Percentiles rank a stretch among this genome's conserved stretches.
Evolutionary conservation across 306 rosid species (phyloP).

Genomic region (Dalbergia cultrata): DNA sequence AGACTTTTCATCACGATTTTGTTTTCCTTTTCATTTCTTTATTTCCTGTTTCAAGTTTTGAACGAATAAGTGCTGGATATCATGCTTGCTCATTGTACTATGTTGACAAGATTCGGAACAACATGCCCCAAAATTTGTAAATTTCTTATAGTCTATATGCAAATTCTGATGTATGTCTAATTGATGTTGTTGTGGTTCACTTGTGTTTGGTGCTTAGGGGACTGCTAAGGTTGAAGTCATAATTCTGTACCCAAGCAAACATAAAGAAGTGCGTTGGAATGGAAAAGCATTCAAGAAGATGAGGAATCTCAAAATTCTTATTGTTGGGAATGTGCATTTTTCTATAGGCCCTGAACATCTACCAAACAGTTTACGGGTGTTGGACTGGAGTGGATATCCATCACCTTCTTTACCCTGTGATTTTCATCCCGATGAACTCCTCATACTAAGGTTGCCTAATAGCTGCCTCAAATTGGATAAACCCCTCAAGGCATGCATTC

Average conservation of each 20-base stretch:
- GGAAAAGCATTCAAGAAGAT: constrained; percentile 25
- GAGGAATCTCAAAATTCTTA: constrained; percentile 37
- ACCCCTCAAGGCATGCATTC: not conserved
- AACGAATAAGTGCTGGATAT: no score
- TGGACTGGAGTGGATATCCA: constrained; percentile 28
- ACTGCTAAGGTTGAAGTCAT: constrained; percentile 25
- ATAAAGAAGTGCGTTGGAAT: constrained; percentile 12
- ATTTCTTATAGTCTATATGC: not conserved
- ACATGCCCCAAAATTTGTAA: no score
- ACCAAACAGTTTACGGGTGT: constrained; percentile 34
- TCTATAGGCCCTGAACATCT: constrained; percentile 15
- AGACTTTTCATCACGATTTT: not conserved
- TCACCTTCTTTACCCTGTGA: constrained; percentile 16
- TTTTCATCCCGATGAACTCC: constrained; percentile 21
- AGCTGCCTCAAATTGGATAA: not conserved
- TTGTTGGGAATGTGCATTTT: not conserved
- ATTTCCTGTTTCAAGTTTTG: not conserved
- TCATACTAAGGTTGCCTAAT: constrained; percentile 1
- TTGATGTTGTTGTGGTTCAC: not conserved
- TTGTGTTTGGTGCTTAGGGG: not conserved
- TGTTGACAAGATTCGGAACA: no score
- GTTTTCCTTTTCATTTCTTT: not conserved
- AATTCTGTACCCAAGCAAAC: not conserved
- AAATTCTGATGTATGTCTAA: no score
- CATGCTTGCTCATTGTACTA: no score